Evolutionary conservation across 495 filamentous ascomycete genomes (phyloP).

Genomic region (Penicillium atrosanguineum): DNA sequence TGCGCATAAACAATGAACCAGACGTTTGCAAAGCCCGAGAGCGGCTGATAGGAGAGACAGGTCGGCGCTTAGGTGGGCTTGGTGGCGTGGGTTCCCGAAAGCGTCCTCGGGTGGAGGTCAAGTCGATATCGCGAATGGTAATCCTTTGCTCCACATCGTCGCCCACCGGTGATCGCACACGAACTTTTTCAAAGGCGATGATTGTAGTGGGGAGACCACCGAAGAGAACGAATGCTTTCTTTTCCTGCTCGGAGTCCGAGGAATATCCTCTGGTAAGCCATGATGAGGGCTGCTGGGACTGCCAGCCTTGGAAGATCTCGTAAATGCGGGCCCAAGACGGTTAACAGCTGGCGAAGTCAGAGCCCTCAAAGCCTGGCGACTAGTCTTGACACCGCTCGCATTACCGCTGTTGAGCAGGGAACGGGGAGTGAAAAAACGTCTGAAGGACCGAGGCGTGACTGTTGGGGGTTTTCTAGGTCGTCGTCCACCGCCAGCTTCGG

Average conservation of each 20-base stretch:
- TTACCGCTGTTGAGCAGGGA: slow-evolving; percentile 41
- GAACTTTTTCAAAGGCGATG: slow-evolving; percentile 52
- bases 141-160: slow-evolving; percentile 35
- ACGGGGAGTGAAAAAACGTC: slow-evolving; percentile 78
- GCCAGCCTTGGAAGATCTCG: slow-evolving; percentile 37
- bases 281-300: slow-evolving; percentile 26
- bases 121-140: slow-evolving; percentile 31
- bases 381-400: slow-evolving; percentile 48
- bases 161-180: slow-evolving; percentile 28
- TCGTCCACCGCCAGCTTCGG: slow-evolving; percentile 38
- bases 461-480: slow-evolving; percentile 50
- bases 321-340: slow-evolving; percentile 49
- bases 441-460: slow-evolving; percentile 75
- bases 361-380: slow-evolving; percentile 64
- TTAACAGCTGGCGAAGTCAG: slow-evolving; percentile 66
- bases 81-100: slow-evolving; percentile 12
- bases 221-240: slow-evolving; percentile 46
- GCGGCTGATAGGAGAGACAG: slow-evolving; percentile 39
- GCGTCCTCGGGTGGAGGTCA: slow-evolving; percentile 12
- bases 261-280: slow-evolving; percentile 29
- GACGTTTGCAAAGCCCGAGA: slow-evolving; percentile 42
- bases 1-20: slow-evolving; percentile 42
- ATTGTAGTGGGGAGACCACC: slow-evolving; percentile 51
- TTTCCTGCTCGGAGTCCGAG: slow-evolving; percentile 42
- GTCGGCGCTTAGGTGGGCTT: slow-evolving; percentile 21